Conservation (phyloP, 2,329 filamentous ascomycete species). For the Xylaria sp. region DNA sequence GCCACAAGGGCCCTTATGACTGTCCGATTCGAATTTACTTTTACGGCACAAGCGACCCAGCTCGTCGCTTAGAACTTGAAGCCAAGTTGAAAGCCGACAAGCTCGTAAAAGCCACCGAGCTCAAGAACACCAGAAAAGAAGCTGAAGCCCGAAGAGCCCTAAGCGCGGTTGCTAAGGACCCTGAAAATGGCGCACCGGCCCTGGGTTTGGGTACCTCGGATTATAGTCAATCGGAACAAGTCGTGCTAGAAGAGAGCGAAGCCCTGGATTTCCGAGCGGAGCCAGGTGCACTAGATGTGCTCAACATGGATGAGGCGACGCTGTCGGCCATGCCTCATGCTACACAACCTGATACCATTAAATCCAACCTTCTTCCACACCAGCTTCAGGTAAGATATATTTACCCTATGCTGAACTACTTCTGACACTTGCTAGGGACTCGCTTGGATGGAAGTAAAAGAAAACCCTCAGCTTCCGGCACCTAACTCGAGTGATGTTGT, state of each 20-base stretch:
- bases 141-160: constrained; percentile 65
- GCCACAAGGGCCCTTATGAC: constrained; percentile 73
- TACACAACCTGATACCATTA: constrained; percentile 71
- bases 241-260: constrained; percentile 74
- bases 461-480: constrained; percentile 73
- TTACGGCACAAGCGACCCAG: constrained; percentile 72
- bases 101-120: constrained; percentile 68
- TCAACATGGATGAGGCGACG: constrained; percentile 76
- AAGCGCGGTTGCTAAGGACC: constrained; percentile 56
- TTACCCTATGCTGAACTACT: constrained; percentile 8
- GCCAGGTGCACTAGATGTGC: constrained; percentile 72
- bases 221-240: constrained; percentile 62
- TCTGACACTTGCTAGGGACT: constrained; percentile 68
- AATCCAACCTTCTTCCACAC: constrained; percentile 79
- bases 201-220: constrained; percentile 47
- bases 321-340: constrained; percentile 79
- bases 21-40: constrained; percentile 77
- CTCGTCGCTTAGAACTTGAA: constrained; percentile 66
- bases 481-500: constrained; percentile 69
- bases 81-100: constrained; percentile 71
- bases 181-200: constrained; percentile 54
- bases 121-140: constrained; percentile 64
- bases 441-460: constrained; percentile 82
- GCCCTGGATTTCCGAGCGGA: constrained; percentile 74
- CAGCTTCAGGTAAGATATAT: constrained; percentile 68